Conservation (phyloP, 306 rosid species). For the Vigna angularis region DNA sequence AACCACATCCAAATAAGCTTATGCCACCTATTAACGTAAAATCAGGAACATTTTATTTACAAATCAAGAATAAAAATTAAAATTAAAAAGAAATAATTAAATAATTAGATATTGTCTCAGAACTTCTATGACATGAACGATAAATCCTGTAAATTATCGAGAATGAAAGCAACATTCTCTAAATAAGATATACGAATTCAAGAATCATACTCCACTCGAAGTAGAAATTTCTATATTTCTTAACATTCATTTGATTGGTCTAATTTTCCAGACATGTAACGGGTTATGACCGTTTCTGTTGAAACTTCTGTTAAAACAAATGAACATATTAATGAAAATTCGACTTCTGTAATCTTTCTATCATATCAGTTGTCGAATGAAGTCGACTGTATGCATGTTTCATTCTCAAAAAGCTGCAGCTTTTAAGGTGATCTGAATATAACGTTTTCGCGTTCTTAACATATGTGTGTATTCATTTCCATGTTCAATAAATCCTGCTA, state of each 20-base stretch:
- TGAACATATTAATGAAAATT: not conserved
- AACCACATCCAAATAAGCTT: too few species aligned
- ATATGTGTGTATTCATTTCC: not conserved
- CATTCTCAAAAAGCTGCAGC: not conserved
- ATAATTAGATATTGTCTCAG: too few species aligned
- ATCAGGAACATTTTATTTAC: too few species aligned
- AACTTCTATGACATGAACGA: too few species aligned
- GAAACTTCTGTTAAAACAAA: not conserved
- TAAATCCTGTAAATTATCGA: too few species aligned
- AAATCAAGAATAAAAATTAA: too few species aligned
- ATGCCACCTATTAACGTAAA: too few species aligned
- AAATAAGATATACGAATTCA: too few species aligned
- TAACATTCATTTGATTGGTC: not conserved
- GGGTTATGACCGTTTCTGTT: conserved; percentile 3
- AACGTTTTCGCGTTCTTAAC: not conserved
- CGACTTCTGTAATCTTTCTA: not conserved
- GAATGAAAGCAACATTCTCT: too few species aligned
- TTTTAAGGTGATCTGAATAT: not conserved
- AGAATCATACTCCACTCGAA: too few species aligned
- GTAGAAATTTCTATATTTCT: too few species aligned
- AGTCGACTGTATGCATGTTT: not conserved
- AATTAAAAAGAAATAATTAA: too few species aligned
- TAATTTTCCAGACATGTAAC: not conserved
- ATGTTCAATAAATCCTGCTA: not conserved
- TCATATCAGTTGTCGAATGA: not conserved